Base-by-base conservation (phyloP, 345 rosid species). In the Aquilaria malaccensis region DNA sequence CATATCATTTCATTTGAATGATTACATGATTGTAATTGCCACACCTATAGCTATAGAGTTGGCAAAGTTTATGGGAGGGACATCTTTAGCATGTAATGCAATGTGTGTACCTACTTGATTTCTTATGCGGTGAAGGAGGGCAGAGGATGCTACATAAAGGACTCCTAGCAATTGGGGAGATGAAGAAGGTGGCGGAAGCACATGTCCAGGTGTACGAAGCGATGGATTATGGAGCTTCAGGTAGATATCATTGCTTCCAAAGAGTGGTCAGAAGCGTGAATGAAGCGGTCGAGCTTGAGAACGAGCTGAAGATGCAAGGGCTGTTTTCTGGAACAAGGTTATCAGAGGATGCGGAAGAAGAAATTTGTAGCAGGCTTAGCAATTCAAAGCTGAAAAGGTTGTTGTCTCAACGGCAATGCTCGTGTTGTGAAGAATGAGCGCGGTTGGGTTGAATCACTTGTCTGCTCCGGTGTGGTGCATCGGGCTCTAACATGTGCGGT, bases 111-210 rank as follows among this genome's bases (percentile, higher is more conserved):
- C 22, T 1, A 22, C 22, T 22, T 22, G 22, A 22, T 22, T 22
- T 22, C 22, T 22, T 46, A 37, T 50, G 43, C 10, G 10, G 4
- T n/a, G 9, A 9, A 77, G 78, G 78, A 55, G 70, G 74, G 6
- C 50, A 53, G 10, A 14, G 22, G 7, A 77, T 77, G 81, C 68
- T 74, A 15, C 72, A 30, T 43, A 60, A n/a, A 48, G 76, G 78
- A 14, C 6, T 52, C 4, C 70, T 77, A 6, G 81, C 76, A 55
- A 43, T 62, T 13, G 48, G 61, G 13, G 68, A 75, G 31, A 71
- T 75, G 32, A 58, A 61, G 56, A 71, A 63, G 52, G 82, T 71
- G 37, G 79, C 79, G 3, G 65, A 74, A 60, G 76, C 81, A 45
- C 82, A 78, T n/a, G 58, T 72, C 13, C 70, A 13, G 14, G 60